Evolutionary conservation across 2,329 filamentous ascomycete genomes (phyloP), one percentile per base, ranked within the genome.

Genomic region (Colletotrichum cereale): DNA sequence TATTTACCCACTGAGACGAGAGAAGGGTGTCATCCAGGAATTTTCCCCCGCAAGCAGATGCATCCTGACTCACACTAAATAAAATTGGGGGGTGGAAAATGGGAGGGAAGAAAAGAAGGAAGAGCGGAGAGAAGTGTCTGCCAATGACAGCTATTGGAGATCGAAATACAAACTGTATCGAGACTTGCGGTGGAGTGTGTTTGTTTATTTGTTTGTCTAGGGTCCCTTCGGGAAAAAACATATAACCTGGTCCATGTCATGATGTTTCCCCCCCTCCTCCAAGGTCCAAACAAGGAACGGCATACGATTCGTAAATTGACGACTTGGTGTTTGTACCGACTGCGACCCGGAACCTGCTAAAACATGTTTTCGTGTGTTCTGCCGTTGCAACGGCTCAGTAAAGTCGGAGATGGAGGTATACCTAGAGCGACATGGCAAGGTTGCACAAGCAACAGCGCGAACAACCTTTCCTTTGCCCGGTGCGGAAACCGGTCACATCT

Each of bases 201-300:
- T 48, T 48, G 53, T 56, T 36, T 55, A 48, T 68, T 71, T 70
- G 67, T 66, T 58, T 68, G 26, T 68, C 64, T 60, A 52, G 65
- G 42, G n/a, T 47, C 29, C 24, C 16, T 44, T 63, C 47, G 21
- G n/a, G n/a, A 12, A 48, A 36, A 48, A 26, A 29, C n/a, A n/a
- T n/a, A n/a, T 34, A 53, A 67, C 68, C 68, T 52, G 53, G 58
- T 62, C 68, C 68, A 47, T 53, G 68, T 8, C 65, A 34, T 42
- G 65, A n/a, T 56, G 8, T 24, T 52, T 31, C 38, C 11, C 11
- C 11, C 12, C 12, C 18, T 47, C 62, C 58, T 60, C 64, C 63
- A 58, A 63, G 53, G 58, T 70, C 58, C 44, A 68, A 71, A 71
- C 67, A 62, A 61, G 56, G 50, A 67, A 61, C 57, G 40, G 57